Base-by-base conservation (phyloP, 2,329 filamentous ascomycete species). In the Nemania sp. region DNA sequence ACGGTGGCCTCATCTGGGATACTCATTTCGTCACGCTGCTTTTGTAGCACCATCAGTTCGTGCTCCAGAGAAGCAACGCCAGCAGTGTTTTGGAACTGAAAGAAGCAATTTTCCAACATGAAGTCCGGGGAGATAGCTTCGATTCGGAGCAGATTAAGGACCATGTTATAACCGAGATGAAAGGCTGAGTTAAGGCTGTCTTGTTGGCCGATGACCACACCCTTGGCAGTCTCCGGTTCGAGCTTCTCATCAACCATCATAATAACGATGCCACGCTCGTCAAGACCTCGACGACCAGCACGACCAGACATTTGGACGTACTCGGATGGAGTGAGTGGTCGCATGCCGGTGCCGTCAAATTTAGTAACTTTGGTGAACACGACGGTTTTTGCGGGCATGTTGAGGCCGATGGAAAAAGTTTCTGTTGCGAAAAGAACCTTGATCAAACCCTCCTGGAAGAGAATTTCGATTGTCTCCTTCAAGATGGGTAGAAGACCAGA, bases 201-300 rank as follows among this genome's bases (percentile, higher is more conserved):
- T 72, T 99, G 94, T 68, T 97, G 89, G 62, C 94, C 94, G 48
- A 94, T 91, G 11, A 99, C 94, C 64, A 99, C 97, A 60, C 90
- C 87, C 73, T 96, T 96, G 36, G 94, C 93, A n/a, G 88, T 86
- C 2, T 90, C 86, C 1, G 94, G 94, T 67, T 99, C 94, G 77
- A 99, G 93, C 75, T 94, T 91, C 71, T 95, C 90, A 68, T 95
- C 89, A 58, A 99, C 89, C 93, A 99, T 97, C 91, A 99, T 97
- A 71, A 99, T 97, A 63, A 99, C 94, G 64, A 97, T 95, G 81
- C 94, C 94, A 61, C 94, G 89, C 59, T 97, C 92, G 76, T 99
- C 94, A 49, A 99, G 88, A 74, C 94, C 94, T 84, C 94, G 87
- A 81, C 94, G 90, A 69, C 94, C 94, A 55, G 94, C 94, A 73